Evolutionary conservation across 2,329 filamentous ascomycete species (phyloP), one percentile per base, ranked within the genome.

Genomic region (Aspergillus awamori): DNA sequence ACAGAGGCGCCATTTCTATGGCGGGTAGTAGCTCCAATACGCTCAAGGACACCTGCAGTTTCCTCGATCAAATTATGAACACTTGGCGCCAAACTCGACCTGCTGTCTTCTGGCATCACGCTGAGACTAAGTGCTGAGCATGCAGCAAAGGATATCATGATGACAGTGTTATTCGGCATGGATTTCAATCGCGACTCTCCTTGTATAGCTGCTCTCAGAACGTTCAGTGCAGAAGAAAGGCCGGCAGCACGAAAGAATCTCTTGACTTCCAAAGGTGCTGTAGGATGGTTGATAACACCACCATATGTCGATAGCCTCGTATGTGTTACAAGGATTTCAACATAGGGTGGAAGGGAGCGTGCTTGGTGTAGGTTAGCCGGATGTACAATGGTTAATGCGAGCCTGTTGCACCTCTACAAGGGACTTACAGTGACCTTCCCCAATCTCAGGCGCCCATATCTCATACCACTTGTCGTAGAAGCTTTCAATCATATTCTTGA

Each of bases 141-240:
- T 4, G 87, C 87, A 0, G 89, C 89, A 65, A 91, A 91, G 1
- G 88, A 89, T 11, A 92, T 90, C 89, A 92, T 92, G 65, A 91
- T 90, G 58, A 89, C 85, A 0, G 89, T 91, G 67, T 92, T 92
- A 74, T 92, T 92, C 0, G 89, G 89, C 89, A 92, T 92, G 0
- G 89, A 91, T 58, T 87, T 87, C 0, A 92, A 81, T 63, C 88
- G 84, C 0, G 82, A 79, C 70, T 92, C 89, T 36, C 89, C 89
- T 72, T 91, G 89, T 5, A 91, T 89, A 0, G 89, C 89, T 1
- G 87, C 87, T 22, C 89, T 85, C 81, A 92, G 85, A 4, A 92
- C 89, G 60, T 90, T 91, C n/a, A 92, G 75, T 0, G 89, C 88
- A 0, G 89, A 89, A 0, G 89, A 90, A 0, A 92, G 81, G 1